These are phyloP conservation scores for Benincasa hispida DNA, from an alignment of 306 rosid genomes.

Conservation along the genomic window DNA sequence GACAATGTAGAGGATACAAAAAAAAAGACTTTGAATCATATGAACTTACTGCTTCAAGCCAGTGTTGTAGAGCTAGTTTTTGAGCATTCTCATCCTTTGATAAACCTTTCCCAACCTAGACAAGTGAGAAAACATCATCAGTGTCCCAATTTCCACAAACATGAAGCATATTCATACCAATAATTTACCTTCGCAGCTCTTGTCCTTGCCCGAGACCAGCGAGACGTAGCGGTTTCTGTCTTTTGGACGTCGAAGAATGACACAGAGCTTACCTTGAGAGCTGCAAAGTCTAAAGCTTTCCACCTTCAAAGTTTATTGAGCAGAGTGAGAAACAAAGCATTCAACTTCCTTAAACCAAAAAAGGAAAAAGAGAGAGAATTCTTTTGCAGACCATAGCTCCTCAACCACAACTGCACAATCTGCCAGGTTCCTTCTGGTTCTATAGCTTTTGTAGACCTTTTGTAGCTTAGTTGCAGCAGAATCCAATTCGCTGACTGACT, in stretches of 20 bases:
- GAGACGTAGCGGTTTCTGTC: slow-evolving; percentile 28
- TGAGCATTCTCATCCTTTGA: slow-evolving; percentile 38
- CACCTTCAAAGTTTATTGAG: slow-evolving; percentile 25
- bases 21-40: background rate
- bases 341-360: background rate
- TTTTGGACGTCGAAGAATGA: slow-evolving; percentile 32
- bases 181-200: slow-evolving; percentile 34
- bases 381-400: slow-evolving; percentile 28
- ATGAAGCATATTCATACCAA: background rate
- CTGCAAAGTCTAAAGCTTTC: slow-evolving; percentile 38
- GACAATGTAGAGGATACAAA: background rate
- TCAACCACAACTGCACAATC: slow-evolving; percentile 48
- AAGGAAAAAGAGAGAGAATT: background rate
- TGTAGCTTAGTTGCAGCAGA: slow-evolving; percentile 44
- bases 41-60: slow-evolving; percentile 47
- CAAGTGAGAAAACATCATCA: background rate
- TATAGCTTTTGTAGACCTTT: slow-evolving; percentile 46
- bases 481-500: slow-evolving; percentile 21
- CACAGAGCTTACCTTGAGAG: slow-evolving; percentile 32
- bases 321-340: background rate
- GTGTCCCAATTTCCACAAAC: background rate
- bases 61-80: slow-evolving; percentile 37
- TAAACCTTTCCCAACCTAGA: slow-evolving; percentile 40
- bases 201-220: slow-evolving; percentile 35
- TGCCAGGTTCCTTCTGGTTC: slow-evolving; percentile 40